These are phyloP conservation scores for Mycosphaerella arachidis DNA, from an alignment of 2,329 filamentous ascomycete species.

Conservation along the genomic window DNA sequence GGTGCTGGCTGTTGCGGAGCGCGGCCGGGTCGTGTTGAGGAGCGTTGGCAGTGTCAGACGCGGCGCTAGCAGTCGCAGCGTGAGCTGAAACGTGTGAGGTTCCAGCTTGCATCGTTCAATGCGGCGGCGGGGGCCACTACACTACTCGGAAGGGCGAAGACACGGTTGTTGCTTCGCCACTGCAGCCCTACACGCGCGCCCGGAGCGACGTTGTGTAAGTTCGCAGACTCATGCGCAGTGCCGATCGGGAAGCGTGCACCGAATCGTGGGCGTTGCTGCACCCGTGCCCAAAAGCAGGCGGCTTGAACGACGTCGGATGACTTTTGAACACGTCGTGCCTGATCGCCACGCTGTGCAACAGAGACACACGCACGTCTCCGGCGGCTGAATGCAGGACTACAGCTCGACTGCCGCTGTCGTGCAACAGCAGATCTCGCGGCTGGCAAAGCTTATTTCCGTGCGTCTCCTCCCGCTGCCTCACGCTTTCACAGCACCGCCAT, in stretches of 20 bases:
- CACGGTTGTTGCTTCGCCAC: constrained; percentile 1
- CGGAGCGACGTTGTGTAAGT: background rate
- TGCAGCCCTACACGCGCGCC: constrained; percentile 8
- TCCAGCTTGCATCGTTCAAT: constrained; percentile 8
- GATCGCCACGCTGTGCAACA: constrained; percentile 5
- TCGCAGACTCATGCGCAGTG: constrained; percentile 13
- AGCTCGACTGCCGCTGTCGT: constrained; percentile 3
- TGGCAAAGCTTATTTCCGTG: constrained; percentile 4
- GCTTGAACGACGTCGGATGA: background rate
- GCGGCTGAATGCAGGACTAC: constrained; percentile 5
- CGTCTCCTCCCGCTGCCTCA: background rate
- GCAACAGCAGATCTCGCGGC: background rate
- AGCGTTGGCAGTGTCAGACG: constrained; percentile 6
- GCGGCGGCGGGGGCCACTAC: background rate
- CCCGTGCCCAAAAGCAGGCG: constrained; percentile 3
- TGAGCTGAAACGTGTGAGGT: constrained; percentile 5
- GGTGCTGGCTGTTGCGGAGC: constrained; percentile 3
- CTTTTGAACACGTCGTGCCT: constrained; percentile 1
- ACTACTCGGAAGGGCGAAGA: background rate
- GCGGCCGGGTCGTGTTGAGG: background rate
- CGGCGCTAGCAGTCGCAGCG: background rate
- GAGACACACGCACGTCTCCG: background rate
- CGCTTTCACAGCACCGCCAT: background rate
- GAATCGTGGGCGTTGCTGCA: constrained; percentile 10
- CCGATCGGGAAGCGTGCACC: constrained; percentile 8